Percentiles rank a stretch among this genome's conserved stretches.
Evolutionary conservation across 2,329 filamentous ascomycete species (phyloP).

Genomic region (Fusarium brachygibbosum): DNA sequence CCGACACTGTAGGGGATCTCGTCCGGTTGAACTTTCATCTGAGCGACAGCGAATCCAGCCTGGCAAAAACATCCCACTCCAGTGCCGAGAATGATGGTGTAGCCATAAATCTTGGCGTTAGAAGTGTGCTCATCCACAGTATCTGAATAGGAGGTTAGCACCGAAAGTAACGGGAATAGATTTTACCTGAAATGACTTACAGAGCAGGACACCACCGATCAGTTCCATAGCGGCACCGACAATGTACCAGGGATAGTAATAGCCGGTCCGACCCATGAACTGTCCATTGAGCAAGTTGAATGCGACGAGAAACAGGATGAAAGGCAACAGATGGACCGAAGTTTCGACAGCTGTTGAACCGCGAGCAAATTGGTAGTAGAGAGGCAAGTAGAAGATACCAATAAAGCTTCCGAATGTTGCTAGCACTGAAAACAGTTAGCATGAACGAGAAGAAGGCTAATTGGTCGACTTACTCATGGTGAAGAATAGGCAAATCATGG

Average conservation of each 20-base stretch:
- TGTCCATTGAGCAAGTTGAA: conserved; percentile 22
- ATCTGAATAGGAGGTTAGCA: background rate
- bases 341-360: conserved; percentile 13
- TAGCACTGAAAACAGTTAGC: background rate
- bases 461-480: conserved; percentile 45
- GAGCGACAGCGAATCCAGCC: conserved; percentile 16
- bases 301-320: conserved; percentile 20
- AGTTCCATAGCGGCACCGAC: conserved; percentile 5
- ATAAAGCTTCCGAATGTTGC: conserved; percentile 22
- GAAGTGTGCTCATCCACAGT: conserved; percentile 13
- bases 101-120: conserved; percentile 16
- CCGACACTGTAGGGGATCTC: conserved; percentile 25
- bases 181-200: background rate
- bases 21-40: conserved; percentile 13
- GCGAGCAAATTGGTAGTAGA: conserved; percentile 19
- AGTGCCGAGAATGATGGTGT: conserved; percentile 12
- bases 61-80: conserved; percentile 21
- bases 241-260: conserved; percentile 26
- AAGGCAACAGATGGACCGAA: conserved; percentile 10
- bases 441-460: fast-evolving
- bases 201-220: conserved; percentile 6
- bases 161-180: fast-evolving
- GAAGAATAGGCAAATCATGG: conserved; percentile 59
- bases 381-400: conserved; percentile 24
- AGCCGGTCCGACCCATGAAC: conserved; percentile 17